Percentiles rank a stretch among this genome's conserved stretches.
These are phyloP conservation scores for Sporopachydermia cereana DNA, from an alignment of 1,139 yeast species.

Conservation along the genomic window DNA sequence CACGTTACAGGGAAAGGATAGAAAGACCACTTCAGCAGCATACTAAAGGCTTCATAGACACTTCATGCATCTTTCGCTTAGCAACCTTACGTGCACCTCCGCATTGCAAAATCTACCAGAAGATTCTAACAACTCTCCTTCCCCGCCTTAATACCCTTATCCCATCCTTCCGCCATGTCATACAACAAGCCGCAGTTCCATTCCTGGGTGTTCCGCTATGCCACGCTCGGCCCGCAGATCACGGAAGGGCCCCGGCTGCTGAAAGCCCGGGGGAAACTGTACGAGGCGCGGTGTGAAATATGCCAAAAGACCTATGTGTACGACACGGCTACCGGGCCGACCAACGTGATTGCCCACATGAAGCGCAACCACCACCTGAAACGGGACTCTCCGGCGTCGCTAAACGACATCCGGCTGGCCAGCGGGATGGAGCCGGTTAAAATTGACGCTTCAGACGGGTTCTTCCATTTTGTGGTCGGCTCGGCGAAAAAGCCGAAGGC, in stretches of 20 bases:
- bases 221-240: slow-evolving; percentile 5
- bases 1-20: no score
- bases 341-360: slow-evolving; percentile 5
- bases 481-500: background rate
- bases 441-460: background rate
- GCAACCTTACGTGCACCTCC: no score
- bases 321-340: slow-evolving; percentile 4
- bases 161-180: no score
- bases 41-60: no score
- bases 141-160: no score
- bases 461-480: slow-evolving; percentile 1
- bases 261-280: slow-evolving; percentile 2
- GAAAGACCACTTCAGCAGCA: no score
- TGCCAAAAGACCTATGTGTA: background rate
- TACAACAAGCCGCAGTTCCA: slow-evolving; percentile 1
- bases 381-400: slow-evolving; percentile 1
- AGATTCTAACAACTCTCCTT: no score
- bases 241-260: background rate
- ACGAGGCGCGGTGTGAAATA: slow-evolving; percentile 4
- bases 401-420: background rate
- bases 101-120: no score
- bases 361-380: slow-evolving; percentile 2
- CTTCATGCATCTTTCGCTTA: no score
- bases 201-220: slow-evolving; percentile 6
- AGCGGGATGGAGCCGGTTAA: slow-evolving; percentile 5